Percentiles rank a stretch among this genome's conserved stretches.
These are phyloP conservation scores for Rhynchosporium agropyri DNA, from an alignment of 2,329 filamentous ascomycete genomes.

Conservation along the genomic window DNA sequence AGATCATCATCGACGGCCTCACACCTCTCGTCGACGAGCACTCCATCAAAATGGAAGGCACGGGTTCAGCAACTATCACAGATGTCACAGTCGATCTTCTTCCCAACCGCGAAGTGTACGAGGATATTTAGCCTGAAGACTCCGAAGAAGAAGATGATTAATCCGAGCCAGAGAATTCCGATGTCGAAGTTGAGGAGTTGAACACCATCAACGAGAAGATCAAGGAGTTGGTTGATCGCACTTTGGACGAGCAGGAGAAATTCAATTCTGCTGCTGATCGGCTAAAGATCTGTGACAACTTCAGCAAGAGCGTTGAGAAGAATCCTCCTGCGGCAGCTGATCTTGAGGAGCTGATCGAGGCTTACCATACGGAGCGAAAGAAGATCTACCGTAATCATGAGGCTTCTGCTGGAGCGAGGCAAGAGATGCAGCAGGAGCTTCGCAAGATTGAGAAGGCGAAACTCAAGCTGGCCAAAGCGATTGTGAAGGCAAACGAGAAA, in stretches of 20 bases:
- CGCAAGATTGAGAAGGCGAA: conserved; percentile 42
- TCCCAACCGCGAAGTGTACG: conserved; percentile 51
- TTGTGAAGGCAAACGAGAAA: conserved; percentile 44
- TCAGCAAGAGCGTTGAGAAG: conserved; percentile 33
- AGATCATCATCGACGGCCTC: conserved; percentile 58
- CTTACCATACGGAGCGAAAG: conserved; percentile 39
- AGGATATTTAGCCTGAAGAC: conserved; percentile 43
- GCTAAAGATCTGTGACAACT: conserved; percentile 37
- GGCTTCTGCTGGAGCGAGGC: conserved; percentile 40
- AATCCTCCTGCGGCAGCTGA: conserved; percentile 30
- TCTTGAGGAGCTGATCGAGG: conserved; percentile 43
- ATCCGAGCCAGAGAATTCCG: conserved; percentile 40
- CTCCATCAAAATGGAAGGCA: conserved; percentile 62
- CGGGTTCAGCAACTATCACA: conserved; percentile 59
- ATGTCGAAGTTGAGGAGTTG: conserved; percentile 37
- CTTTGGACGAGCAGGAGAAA: conserved; percentile 39
- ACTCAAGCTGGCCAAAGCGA: conserved; percentile 35
- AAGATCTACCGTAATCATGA: conserved; percentile 48
- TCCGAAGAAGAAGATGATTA: conserved; percentile 42
- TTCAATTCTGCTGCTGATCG: conserved; percentile 39
- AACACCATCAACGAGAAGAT: conserved; percentile 33
- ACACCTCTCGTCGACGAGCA: conserved; percentile 56
- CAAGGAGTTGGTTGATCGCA: conserved; percentile 31
- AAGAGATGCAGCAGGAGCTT: conserved; percentile 44
- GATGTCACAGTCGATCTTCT: conserved; percentile 64